Evolutionary conservation across 1,284 basidiomycete genomes (phyloP).

Genomic region (Ganoderma leucocontextum): DNA sequence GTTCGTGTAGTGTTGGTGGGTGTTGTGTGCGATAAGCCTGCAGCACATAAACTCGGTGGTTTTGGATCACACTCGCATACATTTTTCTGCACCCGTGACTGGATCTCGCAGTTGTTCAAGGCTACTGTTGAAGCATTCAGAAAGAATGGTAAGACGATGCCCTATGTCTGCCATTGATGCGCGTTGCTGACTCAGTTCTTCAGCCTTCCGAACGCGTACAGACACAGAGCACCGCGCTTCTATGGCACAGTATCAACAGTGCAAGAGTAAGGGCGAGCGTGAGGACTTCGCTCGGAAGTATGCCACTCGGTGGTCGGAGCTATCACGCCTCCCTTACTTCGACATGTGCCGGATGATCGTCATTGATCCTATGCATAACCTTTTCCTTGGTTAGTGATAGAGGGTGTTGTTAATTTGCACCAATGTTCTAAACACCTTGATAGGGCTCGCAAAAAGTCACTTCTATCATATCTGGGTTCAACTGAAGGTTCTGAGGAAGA

Average conservation of each 20-base stretch:
- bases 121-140: slow-evolving; percentile 25
- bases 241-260: slow-evolving; percentile 17
- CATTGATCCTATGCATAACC: slow-evolving; percentile 43
- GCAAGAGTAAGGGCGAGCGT: slow-evolving; percentile 20
- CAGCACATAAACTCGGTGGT: slow-evolving; percentile 46
- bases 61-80: slow-evolving; percentile 44
- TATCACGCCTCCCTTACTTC: slow-evolving; percentile 41
- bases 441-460: too few species aligned
- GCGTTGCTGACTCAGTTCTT: too few species aligned
- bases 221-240: slow-evolving; percentile 23
- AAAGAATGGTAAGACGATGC: slow-evolving; percentile 28
- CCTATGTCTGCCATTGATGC: too few species aligned
- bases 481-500: slow-evolving; percentile 37
- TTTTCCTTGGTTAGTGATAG: slow-evolving; percentile 37
- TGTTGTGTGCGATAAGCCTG: slow-evolving; percentile 48
- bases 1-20: slow-evolving; percentile 43
- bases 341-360: slow-evolving; percentile 38
- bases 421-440: too few species aligned
- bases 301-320: slow-evolving; percentile 36
- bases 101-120: slow-evolving; percentile 39
- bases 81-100: slow-evolving; percentile 45
- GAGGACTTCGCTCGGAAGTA: slow-evolving; percentile 32
- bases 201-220: slow-evolving; percentile 27
- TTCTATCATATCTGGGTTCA: slow-evolving; percentile 46
- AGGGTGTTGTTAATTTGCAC: too few species aligned